phyloP scores from a whole-genome alignment of 371 early-diverging fungal genomes.

The Dichotomocladium elegans region DNA sequence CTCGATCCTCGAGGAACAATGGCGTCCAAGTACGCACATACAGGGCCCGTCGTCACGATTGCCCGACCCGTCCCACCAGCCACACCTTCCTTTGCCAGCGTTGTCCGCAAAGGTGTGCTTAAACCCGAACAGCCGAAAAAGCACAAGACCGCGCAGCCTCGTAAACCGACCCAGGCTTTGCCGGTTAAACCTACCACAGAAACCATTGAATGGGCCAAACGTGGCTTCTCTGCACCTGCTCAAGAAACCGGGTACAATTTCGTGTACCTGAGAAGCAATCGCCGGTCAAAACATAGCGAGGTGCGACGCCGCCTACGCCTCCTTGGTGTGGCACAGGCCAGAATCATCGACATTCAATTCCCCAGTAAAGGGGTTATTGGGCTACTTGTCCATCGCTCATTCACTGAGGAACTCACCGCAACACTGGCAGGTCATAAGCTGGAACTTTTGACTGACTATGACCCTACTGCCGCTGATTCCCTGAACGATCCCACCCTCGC shows the following conservation, averaged over 20 bases:
- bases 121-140: background rate
- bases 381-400: background rate
- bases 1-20: background rate
- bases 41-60: background rate
- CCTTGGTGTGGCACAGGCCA: background rate
- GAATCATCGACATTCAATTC: background rate
- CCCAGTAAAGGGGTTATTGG: background rate
- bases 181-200: no score
- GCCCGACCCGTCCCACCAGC: background rate
- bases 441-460: background rate
- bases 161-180: background rate
- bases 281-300: background rate
- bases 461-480: background rate
- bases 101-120: background rate
- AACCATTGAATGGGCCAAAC: background rate
- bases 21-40: background rate
- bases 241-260: background rate
- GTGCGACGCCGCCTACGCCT: background rate
- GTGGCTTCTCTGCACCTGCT: background rate
- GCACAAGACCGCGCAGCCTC: no score
- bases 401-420: background rate
- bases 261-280: background rate
- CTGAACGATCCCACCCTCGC: background rate
- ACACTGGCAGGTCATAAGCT: background rate
- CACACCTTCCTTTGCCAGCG: background rate